Base-by-base conservation (phyloP, 208 protist species). In the Endotrypanum monterogeii region DNA sequence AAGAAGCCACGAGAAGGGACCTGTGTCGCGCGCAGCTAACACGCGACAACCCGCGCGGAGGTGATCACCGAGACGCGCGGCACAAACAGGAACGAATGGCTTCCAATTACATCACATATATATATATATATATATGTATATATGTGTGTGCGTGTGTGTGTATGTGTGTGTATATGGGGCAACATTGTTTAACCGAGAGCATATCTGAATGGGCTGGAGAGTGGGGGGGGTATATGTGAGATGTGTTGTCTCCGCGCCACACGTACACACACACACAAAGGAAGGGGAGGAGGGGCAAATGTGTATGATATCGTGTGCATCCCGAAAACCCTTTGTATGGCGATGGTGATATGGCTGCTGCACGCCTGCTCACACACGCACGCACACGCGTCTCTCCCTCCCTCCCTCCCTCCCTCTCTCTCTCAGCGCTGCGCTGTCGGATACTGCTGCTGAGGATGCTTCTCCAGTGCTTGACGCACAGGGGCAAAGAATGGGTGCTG, bases 401-500 rank as follows among this genome's bases (percentile, higher is more conserved):
- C n/a, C 5, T 62, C 57, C 25, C 28, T 18, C 30, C 12, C 9
- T 25, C 14, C 20, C 25, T 20, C 0, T 60, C 2, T 37, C 3
- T 4, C 58, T 72, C 32, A 79, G 8, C 32, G 58, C 11, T 37
- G 63, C 30, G 39, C 60, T 60, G 74, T 58, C 3, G 87, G 92
- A 80, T 96, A 94, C 74, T 92, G 89, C 71, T 94, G 78, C 76
- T 94, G 81, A 28, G 83, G 56, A 14, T 75, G 76, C 32, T 37
- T 55, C 55, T 54, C 78, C 25, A 96, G 75, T 3, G 67, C 83
- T 7, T 84, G 66, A 4, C 94, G 90, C 3, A 99, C 85, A 14
- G 95, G 89, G 14, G 88, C 95, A 80, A 99, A 99, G 75, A 99
- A 99, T 11, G 99, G 97, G 76, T 99, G 99, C 30, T 88, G 76